Base-by-base conservation (phyloP, 2,329 filamentous ascomycete species). In the Colletotrichum magnum region DNA sequence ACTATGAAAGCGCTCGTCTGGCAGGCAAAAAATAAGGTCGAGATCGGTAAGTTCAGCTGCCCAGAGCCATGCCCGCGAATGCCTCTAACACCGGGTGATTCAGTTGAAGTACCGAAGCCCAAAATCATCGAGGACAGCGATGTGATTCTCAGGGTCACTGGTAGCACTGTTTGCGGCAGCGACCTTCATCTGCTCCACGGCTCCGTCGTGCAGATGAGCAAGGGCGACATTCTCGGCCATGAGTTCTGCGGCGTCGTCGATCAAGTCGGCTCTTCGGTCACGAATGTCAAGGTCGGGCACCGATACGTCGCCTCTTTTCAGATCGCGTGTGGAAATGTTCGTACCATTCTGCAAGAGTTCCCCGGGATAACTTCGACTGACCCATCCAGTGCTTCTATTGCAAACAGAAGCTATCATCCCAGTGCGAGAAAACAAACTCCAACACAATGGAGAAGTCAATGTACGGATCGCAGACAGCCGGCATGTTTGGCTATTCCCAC, bases 251-350 rank as follows among this genome's bases (percentile, higher is more conserved):
- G 87, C 39, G 76, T 88, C 21, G 87, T 86, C 3, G 85, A 87
- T 41, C 80, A 85, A 56, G 81, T 91, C 1, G 92, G 92, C 0
- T 77, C 87, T 0, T 83, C 71, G 0, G 85, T 89, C 3, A 87
- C 79, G 58, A 86, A 85, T 3, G 78, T 91, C 56, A 80, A 89
- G 69, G 79, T 83, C 7, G 92, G 91, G 15, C 87, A 90, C 73
- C 85, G 94, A 36, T 94, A 96, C 21, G 94, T 97, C 1, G 94
- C 92, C 0, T 93, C 90, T 10, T 97, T 97, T 83, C 94, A 96
- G 79, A 96, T 97, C 76, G 93, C 94, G 0, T 90, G 88, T 70
- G 88, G 87, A 7, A 82, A 84, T 54, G 75, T 76, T 16, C 39
- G 72, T 54, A 10, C 7, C 3, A 5, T 4, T 2, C 2, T 3